These are phyloP conservation scores for Penicillium sp. DNA, from an alignment of 2,329 filamentous ascomycete genomes.

Conservation along the genomic window DNA sequence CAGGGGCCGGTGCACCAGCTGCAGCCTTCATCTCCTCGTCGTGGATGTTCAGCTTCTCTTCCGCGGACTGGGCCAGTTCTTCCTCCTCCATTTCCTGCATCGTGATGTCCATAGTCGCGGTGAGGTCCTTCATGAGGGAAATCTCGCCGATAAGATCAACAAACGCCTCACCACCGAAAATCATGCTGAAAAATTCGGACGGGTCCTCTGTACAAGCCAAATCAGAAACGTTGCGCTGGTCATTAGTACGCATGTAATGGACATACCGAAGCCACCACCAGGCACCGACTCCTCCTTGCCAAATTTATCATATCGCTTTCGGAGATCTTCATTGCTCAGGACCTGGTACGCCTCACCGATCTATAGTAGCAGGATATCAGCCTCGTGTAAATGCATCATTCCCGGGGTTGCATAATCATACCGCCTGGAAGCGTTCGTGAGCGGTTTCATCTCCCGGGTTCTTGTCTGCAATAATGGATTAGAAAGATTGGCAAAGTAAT, in stretches of 20 bases:
- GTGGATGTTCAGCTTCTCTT: conserved; percentile 46
- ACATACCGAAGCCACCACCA: conserved; percentile 76
- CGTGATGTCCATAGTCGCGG: conserved; percentile 96
- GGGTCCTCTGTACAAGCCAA: conserved; percentile 64
- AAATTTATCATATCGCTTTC: conserved; percentile 92
- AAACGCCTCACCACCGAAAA: conserved; percentile 96
- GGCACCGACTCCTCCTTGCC: conserved; percentile 94
- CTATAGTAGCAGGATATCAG: conserved; percentile 34
- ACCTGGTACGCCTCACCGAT: conserved; percentile 72
- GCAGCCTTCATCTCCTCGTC: conserved; percentile 47
- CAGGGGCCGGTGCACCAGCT: conserved; percentile 22
- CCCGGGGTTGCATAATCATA: conserved; percentile 40
- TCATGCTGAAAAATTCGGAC: conserved; percentile 95
- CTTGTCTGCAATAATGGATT: conserved; percentile 64
- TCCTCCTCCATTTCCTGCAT: conserved; percentile 76
- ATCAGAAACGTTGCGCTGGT: neutral
- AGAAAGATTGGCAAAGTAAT: conserved; percentile 5
- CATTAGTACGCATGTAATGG: neutral
- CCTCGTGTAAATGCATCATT: neutral
- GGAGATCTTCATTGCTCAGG: conserved; percentile 79
- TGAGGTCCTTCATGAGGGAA: conserved; percentile 96
- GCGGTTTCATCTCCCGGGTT: conserved; percentile 95
- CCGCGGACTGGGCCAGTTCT: conserved; percentile 55
- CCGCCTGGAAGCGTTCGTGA: conserved; percentile 89
- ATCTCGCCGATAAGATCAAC: conserved; percentile 97